A percentile compares a stretch with the other conserved stretches of the same genome.
These are phyloP conservation scores for Suhomyces bokatorum DNA, from an alignment of 1,139 yeast genomes.

Conservation along the genomic window DNA sequence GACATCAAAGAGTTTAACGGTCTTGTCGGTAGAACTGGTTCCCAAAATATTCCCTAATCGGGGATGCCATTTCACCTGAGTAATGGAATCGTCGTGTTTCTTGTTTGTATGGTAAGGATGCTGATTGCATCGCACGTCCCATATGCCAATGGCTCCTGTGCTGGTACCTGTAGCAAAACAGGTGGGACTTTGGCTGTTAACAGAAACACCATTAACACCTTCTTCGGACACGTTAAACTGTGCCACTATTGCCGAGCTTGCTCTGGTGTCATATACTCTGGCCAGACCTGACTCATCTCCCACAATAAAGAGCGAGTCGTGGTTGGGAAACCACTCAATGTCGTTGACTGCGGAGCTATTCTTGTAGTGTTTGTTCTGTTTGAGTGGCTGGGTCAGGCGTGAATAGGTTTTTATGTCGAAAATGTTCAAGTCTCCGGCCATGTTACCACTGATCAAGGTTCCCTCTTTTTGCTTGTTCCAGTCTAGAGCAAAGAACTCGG, in stretches of 20 bases:
- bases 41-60: constrained; percentile 59
- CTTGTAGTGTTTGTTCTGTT: constrained; percentile 6
- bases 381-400: neutral
- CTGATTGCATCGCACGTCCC: constrained; percentile 63
- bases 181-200: constrained; percentile 56
- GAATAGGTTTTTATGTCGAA: constrained; percentile 33
- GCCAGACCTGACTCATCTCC: constrained; percentile 59
- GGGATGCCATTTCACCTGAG: constrained; percentile 82
- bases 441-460: constrained; percentile 34
- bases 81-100: constrained; percentile 64
- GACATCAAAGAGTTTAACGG: constrained; percentile 72
- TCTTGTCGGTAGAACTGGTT: constrained; percentile 69
- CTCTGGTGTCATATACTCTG: constrained; percentile 48
- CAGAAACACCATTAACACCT: constrained; percentile 66
- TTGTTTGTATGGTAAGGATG: constrained; percentile 25
- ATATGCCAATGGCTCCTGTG: constrained; percentile 55
- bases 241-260: constrained; percentile 22
- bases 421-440: constrained; percentile 37
- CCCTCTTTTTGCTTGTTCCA: constrained; percentile 48
- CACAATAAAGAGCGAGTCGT: constrained; percentile 54
- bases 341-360: constrained; percentile 53
- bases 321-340: constrained; percentile 59
- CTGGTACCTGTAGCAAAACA: constrained; percentile 72
- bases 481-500: constrained; percentile 45
- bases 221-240: constrained; percentile 33